Evolutionary conservation across 345 rosid species (phyloP).

Genomic region (Moringa oleifera): DNA sequence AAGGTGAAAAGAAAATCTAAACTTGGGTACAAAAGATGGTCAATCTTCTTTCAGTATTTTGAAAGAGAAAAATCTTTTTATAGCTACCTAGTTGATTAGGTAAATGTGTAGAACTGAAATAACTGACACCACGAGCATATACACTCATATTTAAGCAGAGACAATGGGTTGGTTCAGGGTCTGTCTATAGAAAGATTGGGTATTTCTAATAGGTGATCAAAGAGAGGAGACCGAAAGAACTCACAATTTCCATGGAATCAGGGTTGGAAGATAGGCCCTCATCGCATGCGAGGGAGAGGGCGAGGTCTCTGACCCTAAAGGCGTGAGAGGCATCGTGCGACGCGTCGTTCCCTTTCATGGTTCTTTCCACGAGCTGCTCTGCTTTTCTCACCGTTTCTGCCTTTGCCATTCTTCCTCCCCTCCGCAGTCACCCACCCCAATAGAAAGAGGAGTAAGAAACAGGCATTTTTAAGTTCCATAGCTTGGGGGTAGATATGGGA

Average conservation of each 20-base stretch:
- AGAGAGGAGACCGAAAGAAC: neutral
- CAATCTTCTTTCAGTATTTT: too few species aligned
- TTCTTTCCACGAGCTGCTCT: constrained; percentile 50
- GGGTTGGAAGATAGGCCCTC: constrained; percentile 74
- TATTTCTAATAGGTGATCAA: too few species aligned
- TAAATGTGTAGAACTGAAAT: neutral
- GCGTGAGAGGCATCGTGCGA: constrained; percentile 81
- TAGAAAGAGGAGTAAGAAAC: too few species aligned
- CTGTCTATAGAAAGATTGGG: too few species aligned
- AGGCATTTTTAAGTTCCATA: too few species aligned
- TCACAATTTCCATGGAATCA: constrained; percentile 73
- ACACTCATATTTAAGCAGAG: too few species aligned
- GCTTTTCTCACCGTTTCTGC: constrained; percentile 36
- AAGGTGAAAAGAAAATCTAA: neutral
- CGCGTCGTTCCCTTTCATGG: constrained; percentile 77
- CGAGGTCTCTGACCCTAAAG: constrained; percentile 76
- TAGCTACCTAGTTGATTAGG: neutral
- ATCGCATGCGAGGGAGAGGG: constrained; percentile 72
- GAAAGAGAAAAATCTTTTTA: too few species aligned
- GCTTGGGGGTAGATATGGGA: too few species aligned
- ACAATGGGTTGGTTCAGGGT: too few species aligned
- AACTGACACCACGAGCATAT: neutral
- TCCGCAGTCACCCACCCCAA: too few species aligned
- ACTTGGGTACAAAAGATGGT: too few species aligned
- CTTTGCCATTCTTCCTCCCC: constrained; percentile 18